These are phyloP conservation scores for Prototheca wickerhamii DNA, from an alignment of 163 green algal genomes.

Conservation along the genomic window DNA sequence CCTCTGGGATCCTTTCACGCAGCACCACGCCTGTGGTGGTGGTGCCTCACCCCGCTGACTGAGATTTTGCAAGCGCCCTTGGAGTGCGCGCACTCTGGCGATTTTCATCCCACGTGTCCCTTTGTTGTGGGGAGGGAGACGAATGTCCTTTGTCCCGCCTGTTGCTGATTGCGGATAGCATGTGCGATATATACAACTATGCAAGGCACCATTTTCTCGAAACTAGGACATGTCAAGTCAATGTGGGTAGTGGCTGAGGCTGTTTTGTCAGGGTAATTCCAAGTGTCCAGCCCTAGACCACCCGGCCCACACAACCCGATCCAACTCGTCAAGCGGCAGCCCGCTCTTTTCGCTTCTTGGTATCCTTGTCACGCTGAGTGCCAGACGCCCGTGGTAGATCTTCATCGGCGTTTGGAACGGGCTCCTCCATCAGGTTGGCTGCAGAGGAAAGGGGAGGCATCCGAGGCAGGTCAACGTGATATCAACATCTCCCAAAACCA, in stretches of 20 bases:
- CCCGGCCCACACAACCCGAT: too few species aligned
- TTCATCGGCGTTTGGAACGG: not conserved
- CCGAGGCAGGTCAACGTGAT: not conserved
- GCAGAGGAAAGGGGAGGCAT: not conserved
- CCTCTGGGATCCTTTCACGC: constrained; percentile 8
- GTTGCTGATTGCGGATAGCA: too few species aligned
- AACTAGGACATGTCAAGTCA: too few species aligned
- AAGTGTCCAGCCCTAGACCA: not conserved
- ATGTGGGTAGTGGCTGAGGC: not conserved
- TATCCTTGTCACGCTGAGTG: not conserved
- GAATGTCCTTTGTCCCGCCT: too few species aligned
- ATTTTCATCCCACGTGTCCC: too few species aligned
- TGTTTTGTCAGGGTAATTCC: not conserved
- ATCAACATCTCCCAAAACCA: not conserved
- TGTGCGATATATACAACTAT: too few species aligned
- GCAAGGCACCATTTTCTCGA: too few species aligned
- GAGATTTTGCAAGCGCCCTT: not conserved
- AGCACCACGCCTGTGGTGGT: constrained; percentile 14
- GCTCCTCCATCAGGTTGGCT: constrained; percentile 11
- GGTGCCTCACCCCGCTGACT: constrained; percentile 11
- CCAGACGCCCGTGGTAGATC: too few species aligned
- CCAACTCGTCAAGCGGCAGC: not conserved
- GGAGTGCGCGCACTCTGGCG: not conserved
- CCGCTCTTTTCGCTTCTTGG: constrained; percentile 5
- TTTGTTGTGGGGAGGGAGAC: too few species aligned